Evolutionary conservation across 73 alveolate genomes (phyloP).

Genomic region (Uronychia binucleata): DNA sequence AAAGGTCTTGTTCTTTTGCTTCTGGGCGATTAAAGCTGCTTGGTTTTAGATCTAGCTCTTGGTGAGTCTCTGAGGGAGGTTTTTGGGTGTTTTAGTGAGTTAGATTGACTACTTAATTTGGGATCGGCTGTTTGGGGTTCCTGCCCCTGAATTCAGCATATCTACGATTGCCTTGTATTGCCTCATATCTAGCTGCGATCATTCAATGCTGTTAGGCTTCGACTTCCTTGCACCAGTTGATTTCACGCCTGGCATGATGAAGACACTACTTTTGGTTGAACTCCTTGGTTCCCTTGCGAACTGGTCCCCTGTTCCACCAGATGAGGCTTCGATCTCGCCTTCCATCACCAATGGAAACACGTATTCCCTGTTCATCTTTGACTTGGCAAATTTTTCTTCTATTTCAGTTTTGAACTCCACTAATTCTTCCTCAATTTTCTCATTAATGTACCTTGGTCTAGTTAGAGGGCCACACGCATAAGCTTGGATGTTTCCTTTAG

Average conservation of each 20-base stretch:
- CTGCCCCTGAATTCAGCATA: neutral
- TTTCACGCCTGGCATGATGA: neutral
- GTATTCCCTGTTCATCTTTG: conserved; percentile 3
- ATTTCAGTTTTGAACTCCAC: conserved; percentile 17
- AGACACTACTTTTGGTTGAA: neutral
- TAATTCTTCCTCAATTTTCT: conserved; percentile 9
- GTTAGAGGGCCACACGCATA: neutral
- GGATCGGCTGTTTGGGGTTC: neutral
- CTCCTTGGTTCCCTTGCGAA: neutral
- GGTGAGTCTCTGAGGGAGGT: no score
- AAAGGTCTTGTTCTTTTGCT: neutral
- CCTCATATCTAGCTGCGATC: neutral
- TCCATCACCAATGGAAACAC: conserved; percentile 9
- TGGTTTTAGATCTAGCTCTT: no score
- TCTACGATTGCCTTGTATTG: neutral
- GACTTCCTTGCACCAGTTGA: neutral
- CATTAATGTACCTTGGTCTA: neutral
- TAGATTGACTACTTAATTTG: neutral
- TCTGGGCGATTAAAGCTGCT: no score
- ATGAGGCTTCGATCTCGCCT: neutral
- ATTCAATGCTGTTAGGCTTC: neutral
- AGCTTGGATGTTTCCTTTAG: neutral
- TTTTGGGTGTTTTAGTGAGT: neutral
- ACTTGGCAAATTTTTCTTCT: conserved; percentile 11
- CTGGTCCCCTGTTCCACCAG: neutral